phyloP scores from a whole-genome alignment of 1,284 basidiomycete genomes.

The Mrakiaceae sp. region DNA sequence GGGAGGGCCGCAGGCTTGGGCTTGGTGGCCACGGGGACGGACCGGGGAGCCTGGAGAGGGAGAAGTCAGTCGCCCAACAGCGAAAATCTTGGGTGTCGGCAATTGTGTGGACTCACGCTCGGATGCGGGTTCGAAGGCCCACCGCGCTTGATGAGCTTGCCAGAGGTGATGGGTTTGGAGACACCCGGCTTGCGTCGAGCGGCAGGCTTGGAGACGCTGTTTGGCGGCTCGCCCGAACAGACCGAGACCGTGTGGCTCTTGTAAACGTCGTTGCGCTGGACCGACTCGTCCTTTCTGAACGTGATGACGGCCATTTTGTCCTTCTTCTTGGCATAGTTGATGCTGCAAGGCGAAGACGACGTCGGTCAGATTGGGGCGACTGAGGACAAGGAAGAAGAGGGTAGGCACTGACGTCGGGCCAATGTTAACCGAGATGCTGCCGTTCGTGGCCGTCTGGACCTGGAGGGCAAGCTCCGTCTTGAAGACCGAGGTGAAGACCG shows the following conservation, averaged over 20 bases:
- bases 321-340: conserved; percentile 92
- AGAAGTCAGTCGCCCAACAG: background rate
- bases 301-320: conserved; percentile 86
- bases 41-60: conserved; percentile 2
- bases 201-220: conserved; percentile 67
- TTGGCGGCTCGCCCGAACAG: conserved; percentile 72
- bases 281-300: conserved; percentile 77
- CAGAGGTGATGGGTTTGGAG: conserved; percentile 70
- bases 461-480: conserved; percentile 90
- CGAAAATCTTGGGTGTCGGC: background rate
- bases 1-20: conserved; percentile 26
- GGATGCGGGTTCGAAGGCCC: conserved; percentile 28
- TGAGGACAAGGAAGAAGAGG: background rate
- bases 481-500: conserved; percentile 80
- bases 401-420: conserved; percentile 53
- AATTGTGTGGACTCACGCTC: background rate
- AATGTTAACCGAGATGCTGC: conserved; percentile 60
- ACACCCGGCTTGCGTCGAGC: conserved; percentile 77
- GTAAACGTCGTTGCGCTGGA: conserved; percentile 73
- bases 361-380: background rate
- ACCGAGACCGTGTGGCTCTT: conserved; percentile 90
- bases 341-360: conserved; percentile 36
- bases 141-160: conserved; percentile 65
- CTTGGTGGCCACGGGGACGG: conserved; percentile 23
- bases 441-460: conserved; percentile 69